Conservation (phyloP, 2,329 filamentous ascomycete species). For the Cordyceps cicadae region DNA sequence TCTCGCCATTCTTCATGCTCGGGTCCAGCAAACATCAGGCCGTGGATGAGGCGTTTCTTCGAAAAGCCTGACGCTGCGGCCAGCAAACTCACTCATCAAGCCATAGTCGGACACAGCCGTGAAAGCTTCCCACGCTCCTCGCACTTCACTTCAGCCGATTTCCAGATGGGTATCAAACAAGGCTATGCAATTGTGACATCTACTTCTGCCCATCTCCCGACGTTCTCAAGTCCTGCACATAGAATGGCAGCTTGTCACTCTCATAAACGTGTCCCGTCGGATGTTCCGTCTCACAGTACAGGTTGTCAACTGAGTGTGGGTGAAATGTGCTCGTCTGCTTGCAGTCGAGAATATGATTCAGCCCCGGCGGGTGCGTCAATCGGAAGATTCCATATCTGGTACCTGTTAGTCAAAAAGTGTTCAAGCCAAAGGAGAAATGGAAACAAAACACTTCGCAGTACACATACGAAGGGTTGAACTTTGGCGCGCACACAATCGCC, state of each 20-base stretch:
- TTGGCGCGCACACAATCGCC: constrained; percentile 91
- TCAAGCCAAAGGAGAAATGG: too few relatives aligned
- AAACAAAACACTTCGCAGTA: not conserved
- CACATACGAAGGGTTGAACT: constrained; percentile 64
- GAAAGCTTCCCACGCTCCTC: not conserved
- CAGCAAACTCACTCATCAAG: too few relatives aligned
- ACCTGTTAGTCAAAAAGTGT: not conserved
- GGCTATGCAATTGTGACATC: not conserved
- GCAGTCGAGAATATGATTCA: constrained; percentile 77
- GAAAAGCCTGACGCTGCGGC: too few relatives aligned
- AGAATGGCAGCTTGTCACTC: constrained; percentile 54
- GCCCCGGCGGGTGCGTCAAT: constrained; percentile 83
- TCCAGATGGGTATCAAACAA: constrained; percentile 3
- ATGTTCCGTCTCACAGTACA: constrained; percentile 67
- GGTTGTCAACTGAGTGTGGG: constrained; percentile 55
- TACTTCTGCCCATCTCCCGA: not conserved
- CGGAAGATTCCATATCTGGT: constrained; percentile 81
- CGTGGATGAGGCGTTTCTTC: too few relatives aligned
- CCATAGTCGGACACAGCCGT: not conserved
- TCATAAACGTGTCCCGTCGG: constrained; percentile 64
- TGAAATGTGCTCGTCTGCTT: constrained; percentile 76
- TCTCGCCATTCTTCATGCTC: too few relatives aligned
- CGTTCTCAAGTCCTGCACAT: constrained; percentile 44
- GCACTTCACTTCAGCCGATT: not conserved
- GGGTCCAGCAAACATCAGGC: too few relatives aligned